phyloP scores from a whole-genome alignment of 2,329 filamentous ascomycete genomes.

The Paraconiothyrium brasiliense region DNA sequence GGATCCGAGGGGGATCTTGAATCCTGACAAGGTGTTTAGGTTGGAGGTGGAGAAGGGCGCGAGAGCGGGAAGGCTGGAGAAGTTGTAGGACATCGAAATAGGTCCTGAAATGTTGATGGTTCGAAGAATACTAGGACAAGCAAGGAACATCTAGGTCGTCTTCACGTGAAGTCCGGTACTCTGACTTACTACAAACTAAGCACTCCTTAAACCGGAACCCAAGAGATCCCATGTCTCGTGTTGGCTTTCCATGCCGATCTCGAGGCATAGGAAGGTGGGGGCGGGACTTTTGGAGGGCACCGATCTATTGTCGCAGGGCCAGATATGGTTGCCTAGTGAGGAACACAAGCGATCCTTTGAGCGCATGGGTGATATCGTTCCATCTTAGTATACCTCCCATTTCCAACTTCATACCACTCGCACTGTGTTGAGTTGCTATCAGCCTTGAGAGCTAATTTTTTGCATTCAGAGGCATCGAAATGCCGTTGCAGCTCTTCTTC shows the following conservation, averaged over 20 bases:
- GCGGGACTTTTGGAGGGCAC: too few relatives aligned
- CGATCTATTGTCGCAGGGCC: neutral
- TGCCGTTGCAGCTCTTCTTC: neutral
- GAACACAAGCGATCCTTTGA: neutral
- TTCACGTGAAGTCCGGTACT: too few relatives aligned
- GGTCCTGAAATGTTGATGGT: neutral
- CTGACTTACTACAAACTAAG: too few relatives aligned
- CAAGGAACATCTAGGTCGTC: neutral
- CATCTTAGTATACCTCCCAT: neutral
- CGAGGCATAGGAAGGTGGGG: too few relatives aligned
- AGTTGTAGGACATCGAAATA: neutral
- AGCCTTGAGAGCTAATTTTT: neutral
- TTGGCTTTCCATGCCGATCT: too few relatives aligned
- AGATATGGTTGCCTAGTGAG: neutral
- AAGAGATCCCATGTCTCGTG: too few relatives aligned
- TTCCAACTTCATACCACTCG: neutral
- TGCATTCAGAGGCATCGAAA: neutral
- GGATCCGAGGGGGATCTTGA: conserved; percentile 73
- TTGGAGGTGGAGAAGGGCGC: conserved; percentile 45
- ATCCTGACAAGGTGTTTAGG: conserved; percentile 70
- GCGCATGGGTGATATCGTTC: neutral
- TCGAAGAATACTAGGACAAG: neutral
- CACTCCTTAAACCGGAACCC: too few relatives aligned
- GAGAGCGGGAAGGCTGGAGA: neutral
- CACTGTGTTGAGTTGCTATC: neutral